Base-by-base conservation (phyloP, 148 eudicot species). In the Chenopodium album region DNA sequence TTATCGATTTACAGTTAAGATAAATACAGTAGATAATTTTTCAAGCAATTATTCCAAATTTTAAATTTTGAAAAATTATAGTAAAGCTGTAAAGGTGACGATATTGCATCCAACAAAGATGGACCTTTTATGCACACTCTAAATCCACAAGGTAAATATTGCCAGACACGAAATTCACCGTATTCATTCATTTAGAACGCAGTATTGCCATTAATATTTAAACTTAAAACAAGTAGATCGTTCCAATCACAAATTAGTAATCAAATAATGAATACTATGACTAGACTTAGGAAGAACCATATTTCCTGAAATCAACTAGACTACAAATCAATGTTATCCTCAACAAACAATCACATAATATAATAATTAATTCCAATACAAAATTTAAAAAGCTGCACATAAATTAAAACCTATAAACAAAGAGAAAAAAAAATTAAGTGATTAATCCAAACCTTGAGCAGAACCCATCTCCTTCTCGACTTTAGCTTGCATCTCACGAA, bases 391-490 rank as follows among this genome's bases (percentile, higher is more conserved):
- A 66, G 17, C 4, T 19, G 6, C 20, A 9, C 23, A n/a, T 19
- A 14, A 65, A 8, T 41, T 16, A 37, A 63, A 9, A 4, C 2
- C 5, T 2, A 10, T 34, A 63, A 4, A 31, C 32, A 31, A 16
- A 16, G 20, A 28, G 23, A 34, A 20, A 22, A 22, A n/a, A 6
- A 26, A 64, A n/a, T 12, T 12, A 37, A 73, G 44, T 32, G 32
- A 12, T 20, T 1, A 44, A 79, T 17, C 5, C 59, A 78, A 59
- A 93, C 98, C 97, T 90, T 90, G 97, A 83, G 87, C 97, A 84
- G 92, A 90, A 23, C 95, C 95, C 98, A 94, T 94, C 82, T 94
- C 97, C 86, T 92, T 94, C 88, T 94, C 97, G 23, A 94, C 98
- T 79, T 94, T 94, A 29, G 97, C 97, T 81, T 94, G 98, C 98